Conservation (phyloP, 2,329 filamentous ascomycete genomes). For the Ceratocystis eucalypticola region DNA sequence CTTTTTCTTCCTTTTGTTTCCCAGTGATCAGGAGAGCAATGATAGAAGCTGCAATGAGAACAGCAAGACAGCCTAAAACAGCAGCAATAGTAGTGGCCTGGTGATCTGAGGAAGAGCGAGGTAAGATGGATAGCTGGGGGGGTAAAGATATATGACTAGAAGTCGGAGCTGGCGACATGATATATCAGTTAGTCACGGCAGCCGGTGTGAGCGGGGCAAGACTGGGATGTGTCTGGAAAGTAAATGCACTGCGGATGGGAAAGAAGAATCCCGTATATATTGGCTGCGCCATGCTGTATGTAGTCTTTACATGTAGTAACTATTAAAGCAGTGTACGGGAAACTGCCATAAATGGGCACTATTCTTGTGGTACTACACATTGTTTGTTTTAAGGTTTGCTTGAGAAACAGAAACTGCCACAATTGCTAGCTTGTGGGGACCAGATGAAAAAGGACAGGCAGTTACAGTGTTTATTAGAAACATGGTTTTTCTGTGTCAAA, state of each 20-base stretch:
- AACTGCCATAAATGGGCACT: too few species aligned
- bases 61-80: constrained; percentile 4
- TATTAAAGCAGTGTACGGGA: too few species aligned
- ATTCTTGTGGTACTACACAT: background rate
- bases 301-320: background rate
- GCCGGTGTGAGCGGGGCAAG: background rate
- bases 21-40: background rate
- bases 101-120: background rate
- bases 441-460: background rate
- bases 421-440: background rate
- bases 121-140: background rate
- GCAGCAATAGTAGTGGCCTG: background rate
- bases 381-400: background rate
- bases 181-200: too few species aligned
- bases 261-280: too few species aligned
- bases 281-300: background rate
- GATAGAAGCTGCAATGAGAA: background rate
- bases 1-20: background rate
- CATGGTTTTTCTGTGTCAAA: background rate
- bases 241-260: too few species aligned
- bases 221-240: background rate
- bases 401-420: background rate
- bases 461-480: background rate
- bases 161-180: background rate
- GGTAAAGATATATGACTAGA: background rate